Conservation (phyloP, 805 yeast species). For the Yamadazyma paraphyllophila region DNA sequence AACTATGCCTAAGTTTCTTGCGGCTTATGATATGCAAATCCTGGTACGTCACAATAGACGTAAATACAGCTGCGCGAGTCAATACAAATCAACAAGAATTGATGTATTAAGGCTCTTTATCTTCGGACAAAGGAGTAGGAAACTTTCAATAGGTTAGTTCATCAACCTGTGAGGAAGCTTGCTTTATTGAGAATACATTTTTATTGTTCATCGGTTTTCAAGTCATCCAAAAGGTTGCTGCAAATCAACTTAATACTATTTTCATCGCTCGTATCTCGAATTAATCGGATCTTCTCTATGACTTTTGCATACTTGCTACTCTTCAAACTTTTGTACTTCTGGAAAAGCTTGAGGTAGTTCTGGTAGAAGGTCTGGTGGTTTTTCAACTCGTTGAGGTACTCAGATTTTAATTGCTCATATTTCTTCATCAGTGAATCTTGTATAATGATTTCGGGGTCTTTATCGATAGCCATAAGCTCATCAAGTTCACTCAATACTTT, state of each 20-base stretch:
- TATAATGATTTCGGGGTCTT: slow-evolving; percentile 8
- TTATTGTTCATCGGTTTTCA: background rate
- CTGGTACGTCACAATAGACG: background rate
- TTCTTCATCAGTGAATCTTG: background rate
- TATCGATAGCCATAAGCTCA: slow-evolving; percentile 18
- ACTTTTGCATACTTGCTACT: slow-evolving; percentile 6
- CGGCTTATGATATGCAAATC: no score
- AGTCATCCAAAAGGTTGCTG: slow-evolving; percentile 21
- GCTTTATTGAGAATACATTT: background rate
- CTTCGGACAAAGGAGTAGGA: background rate
- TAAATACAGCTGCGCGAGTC: background rate
- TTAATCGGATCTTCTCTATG: slow-evolving; percentile 18
- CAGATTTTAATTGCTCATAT: slow-evolving; percentile 23
- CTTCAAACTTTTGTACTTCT: slow-evolving; percentile 25
- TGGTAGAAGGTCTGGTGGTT: slow-evolving; percentile 27
- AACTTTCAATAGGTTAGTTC: background rate
- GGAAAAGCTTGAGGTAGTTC: slow-evolving; percentile 28
- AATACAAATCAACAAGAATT: background rate
- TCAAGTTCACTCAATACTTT: slow-evolving; percentile 20
- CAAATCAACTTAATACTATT: slow-evolving; percentile 19
- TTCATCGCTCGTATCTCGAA: slow-evolving; percentile 23
- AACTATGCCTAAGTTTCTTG: no score
- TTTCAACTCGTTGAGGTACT: slow-evolving; percentile 28
- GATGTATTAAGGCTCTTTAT: background rate
- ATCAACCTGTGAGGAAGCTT: background rate